Base-by-base conservation (phyloP, 495 filamentous ascomycete species). In the Monascus purpureus region DNA sequence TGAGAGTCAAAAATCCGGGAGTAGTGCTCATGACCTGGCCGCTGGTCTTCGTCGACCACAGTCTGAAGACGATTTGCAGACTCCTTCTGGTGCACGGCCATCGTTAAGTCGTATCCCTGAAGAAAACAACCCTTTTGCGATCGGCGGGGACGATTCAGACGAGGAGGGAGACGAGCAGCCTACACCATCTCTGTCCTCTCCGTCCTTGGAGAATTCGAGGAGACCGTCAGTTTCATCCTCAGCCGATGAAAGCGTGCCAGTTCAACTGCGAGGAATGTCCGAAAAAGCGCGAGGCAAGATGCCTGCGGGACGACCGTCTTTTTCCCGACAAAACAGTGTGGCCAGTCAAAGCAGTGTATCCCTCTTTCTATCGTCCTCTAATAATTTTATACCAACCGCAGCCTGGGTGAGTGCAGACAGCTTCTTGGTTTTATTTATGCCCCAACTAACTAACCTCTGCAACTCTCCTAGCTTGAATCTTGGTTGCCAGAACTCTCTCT, bases 251-350 rank as follows among this genome's bases (percentile, higher is more conserved):
- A 77, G 80, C 15, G 71, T 93, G 8, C 83, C 87, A n/a, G 61
- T 77, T 20, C 88, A 95, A 44, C 49, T 92, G n/a, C 73, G 84
- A 29, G 88, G 85, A 29, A 99, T 96, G 85, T 93, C 88, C 7
- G 90, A 99, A 53, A 99, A 96, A 48, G 92, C 90, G 16, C 65
- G 90, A 29, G 90, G 90, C 6, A 99, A 99, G 52, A 83, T 90
- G 73, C 92, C 92, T n/a, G 85, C 81, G 7, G 80, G 82, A 2
- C 68, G 82, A 24, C 67, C 70, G 7, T 71, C 70, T 11, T 95
- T 97, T 50, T 94, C 87, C 2, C 67, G 92, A 6, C 90, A 95
- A 47, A 90, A 87, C 46, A 93, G 84, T 53, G 86, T 77, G 29
- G 82, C 84, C 7, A 93, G 83, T 42, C 67, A 95, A 22, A 69